Percentiles rank a stretch among this genome's conserved stretches.
These are phyloP conservation scores for Penicillium psychrosexuale DNA, from an alignment of 2,329 filamentous ascomycete species.

Conservation along the genomic window DNA sequence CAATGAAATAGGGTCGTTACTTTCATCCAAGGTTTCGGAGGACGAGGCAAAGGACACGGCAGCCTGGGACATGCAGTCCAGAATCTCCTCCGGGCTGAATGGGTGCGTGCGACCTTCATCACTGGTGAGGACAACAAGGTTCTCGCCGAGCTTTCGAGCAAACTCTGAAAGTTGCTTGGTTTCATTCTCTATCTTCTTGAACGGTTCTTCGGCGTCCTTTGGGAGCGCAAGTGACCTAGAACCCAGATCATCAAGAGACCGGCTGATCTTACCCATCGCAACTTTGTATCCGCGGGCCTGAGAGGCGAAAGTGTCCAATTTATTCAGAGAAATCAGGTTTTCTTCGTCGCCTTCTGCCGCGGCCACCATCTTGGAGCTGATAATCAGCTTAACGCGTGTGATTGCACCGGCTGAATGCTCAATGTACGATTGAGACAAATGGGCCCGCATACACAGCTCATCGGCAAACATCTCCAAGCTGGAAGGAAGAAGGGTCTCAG, in stretches of 20 bases:
- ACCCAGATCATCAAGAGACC: conserved; percentile 73
- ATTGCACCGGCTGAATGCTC: conserved; percentile 72
- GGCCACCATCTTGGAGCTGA: conserved; percentile 62
- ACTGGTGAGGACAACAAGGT: conserved; percentile 63
- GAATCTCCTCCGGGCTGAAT: conserved; percentile 64
- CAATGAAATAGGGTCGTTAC: conserved; percentile 62
- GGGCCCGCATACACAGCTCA: conserved; percentile 71
- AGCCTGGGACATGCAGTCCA: conserved; percentile 53
- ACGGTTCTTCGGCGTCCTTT: conserved; percentile 63
- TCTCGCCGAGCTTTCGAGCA: conserved; percentile 64
- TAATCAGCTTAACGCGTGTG: conserved; percentile 60
- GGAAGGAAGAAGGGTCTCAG: conserved; percentile 70
- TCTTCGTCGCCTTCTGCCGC: conserved; percentile 66
- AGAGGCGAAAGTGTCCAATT: conserved; percentile 67
- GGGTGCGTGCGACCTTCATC: conserved; percentile 70
- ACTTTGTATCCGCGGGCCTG: conserved; percentile 82
- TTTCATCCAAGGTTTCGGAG: conserved; percentile 28
- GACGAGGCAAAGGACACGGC: conserved; percentile 24
- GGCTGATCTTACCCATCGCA: conserved; percentile 71
- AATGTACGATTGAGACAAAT: conserved; percentile 74
- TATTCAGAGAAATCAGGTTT: conserved; percentile 64
- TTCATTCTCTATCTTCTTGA: conserved; percentile 66
- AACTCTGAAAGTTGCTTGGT: conserved; percentile 65
- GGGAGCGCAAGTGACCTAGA: conserved; percentile 70
- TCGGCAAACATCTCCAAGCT: conserved; percentile 72